Evolutionary conservation across 2,329 filamentous ascomycete species (phyloP), one percentile per base, ranked within the genome.

Genomic region (Plectosphaerella sp.): DNA sequence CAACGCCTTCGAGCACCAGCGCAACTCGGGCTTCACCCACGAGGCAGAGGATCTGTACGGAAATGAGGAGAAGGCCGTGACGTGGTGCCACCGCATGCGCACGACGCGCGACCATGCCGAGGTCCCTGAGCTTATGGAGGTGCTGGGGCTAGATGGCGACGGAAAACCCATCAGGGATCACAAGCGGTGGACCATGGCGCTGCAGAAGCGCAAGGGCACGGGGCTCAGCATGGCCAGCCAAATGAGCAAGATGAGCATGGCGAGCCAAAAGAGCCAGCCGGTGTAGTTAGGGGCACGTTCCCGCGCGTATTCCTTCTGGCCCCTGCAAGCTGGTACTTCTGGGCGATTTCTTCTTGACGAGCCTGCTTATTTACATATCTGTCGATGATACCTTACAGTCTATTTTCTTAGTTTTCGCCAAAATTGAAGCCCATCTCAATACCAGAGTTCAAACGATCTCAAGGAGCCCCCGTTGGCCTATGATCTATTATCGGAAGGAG

Each of bases 41-140:
- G 56, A 49, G n/a, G 63, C 59, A 9, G 64, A 64, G 49, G 58
- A 58, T 9, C 56, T 57, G 8, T 56, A 52, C 37, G 52, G 51
- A 20, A 61, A 66, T 3, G 74, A 81, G 61, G 74, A 80, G 61
- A 87, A 88, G 69, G 73, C 72, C 51, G 79, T 89, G 25, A 84
- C 82, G 1, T 95, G 90, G 89, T 91, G 87, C 61, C 88, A 93
- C 69, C 78, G 89, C 25, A 95, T 95, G 89, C 77, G 76, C 63
- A 88, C 82, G 52, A 93, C 89, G 12, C 73, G 89, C 47, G 89
- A 92, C 59, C 90, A 95, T 64, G 80, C 81, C 1, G 88, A 91
- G 72, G 74, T 92, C 2, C 76, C 77, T 0, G 84, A 86, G 65
- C 61, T 91, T 51, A 80, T 83, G 69, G 73, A 80, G 59, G 67